A percentile compares a stretch with the other conserved stretches of the same genome.
Evolutionary conservation across 371 early-diverging fungal genomes (phyloP).

Genomic region (Choanephora cucurbitarum): DNA sequence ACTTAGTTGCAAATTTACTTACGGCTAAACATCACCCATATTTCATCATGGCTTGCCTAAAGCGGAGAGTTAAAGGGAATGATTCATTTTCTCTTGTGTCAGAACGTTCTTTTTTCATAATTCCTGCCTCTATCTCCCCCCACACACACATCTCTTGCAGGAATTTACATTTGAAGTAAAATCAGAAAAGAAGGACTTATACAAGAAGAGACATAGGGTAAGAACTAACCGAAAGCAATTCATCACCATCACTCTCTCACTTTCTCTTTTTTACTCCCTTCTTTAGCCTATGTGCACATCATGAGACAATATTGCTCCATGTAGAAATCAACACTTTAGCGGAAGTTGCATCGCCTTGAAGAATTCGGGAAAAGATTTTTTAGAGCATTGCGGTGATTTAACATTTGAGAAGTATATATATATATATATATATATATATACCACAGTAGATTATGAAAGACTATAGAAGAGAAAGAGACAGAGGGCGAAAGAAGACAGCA

Average conservation of each 20-base stretch:
- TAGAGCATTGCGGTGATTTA: slow-evolving; percentile 10
- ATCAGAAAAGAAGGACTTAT: too few relatives aligned
- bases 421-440: neutral
- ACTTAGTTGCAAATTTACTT: slow-evolving; percentile 3
- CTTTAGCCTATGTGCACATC: too few relatives aligned
- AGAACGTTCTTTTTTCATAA: too few relatives aligned
- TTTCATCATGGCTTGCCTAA: slow-evolving; percentile 6
- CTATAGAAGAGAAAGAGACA: neutral
- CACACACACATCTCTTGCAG: too few relatives aligned
- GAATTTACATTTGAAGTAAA: too few relatives aligned
- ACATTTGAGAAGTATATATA: neutral
- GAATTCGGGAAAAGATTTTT: slow-evolving; percentile 14
- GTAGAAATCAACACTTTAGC: neutral
- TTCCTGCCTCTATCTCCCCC: too few relatives aligned
- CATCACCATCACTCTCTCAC: too few relatives aligned
- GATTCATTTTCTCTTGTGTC: neutral
- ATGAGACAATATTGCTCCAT: neutral
- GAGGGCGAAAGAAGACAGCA: neutral
- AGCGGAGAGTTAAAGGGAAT: neutral
- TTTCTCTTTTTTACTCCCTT: too few relatives aligned
- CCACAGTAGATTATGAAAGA: neutral
- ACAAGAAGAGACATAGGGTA: too few relatives aligned
- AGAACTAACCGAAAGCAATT: too few relatives aligned
- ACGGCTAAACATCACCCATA: slow-evolving; percentile 17
- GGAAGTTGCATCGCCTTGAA: slow-evolving; percentile 10